phyloP scores from a whole-genome alignment of 2,329 filamentous ascomycete species.

The Davidsoniella eucalypti region DNA sequence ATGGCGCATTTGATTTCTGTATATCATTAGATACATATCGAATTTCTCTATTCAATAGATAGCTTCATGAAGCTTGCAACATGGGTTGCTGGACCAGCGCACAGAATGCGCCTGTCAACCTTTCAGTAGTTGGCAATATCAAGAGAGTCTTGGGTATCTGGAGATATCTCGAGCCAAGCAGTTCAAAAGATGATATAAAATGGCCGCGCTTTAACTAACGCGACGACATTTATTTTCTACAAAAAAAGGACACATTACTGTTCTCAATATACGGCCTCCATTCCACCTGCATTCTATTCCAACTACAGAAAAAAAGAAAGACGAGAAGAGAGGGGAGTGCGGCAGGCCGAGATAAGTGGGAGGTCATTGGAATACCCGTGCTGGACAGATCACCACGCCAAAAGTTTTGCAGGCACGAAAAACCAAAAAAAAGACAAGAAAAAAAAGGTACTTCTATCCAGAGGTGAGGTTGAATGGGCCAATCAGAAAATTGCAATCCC shows the following conservation, averaged over 20 bases:
- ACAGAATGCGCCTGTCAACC: conserved; percentile 3
- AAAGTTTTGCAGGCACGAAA: background rate
- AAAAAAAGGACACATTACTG: too few relatives aligned
- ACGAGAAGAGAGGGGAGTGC: background rate
- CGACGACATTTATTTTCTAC: too few relatives aligned
- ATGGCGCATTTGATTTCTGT: background rate
- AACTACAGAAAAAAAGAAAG: background rate
- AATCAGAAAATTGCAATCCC: background rate
- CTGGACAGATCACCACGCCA: too few relatives aligned
- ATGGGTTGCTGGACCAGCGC: conserved; percentile 4
- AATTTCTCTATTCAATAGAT: background rate
- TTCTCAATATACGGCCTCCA: too few relatives aligned
- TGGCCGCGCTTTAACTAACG: too few relatives aligned
- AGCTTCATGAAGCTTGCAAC: background rate
- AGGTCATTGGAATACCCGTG: background rate
- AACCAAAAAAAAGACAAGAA: background rate
- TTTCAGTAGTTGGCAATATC: too few relatives aligned
- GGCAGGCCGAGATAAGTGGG: background rate
- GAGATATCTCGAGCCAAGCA: too few relatives aligned
- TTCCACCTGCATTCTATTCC: too few relatives aligned
- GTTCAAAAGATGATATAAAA: too few relatives aligned
- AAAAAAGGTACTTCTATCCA: background rate
- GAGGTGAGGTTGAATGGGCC: conserved; percentile 3
- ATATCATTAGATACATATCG: background rate
- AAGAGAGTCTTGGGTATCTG: too few relatives aligned